A percentile compares a stretch with the other conserved stretches of the same genome.
Evolutionary conservation across 352 stramenopile genomes (phyloP).

Genomic region (Phytophthora pinifolia): DNA sequence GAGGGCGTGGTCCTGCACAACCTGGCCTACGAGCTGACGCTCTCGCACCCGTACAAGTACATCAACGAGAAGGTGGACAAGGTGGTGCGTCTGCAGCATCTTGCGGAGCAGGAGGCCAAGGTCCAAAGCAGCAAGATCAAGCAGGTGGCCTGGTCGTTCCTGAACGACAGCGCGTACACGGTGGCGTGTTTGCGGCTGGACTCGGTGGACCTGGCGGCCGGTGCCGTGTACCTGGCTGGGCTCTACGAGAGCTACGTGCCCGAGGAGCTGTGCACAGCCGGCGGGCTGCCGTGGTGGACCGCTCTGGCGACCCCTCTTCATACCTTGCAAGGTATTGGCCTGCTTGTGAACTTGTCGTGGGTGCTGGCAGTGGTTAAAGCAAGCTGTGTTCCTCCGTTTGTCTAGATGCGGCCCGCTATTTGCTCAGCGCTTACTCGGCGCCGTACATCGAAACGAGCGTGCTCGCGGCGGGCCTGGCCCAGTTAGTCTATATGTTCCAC

Average conservation of each 20-base stretch:
- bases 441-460: slow-evolving; percentile 80
- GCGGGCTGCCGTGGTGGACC: slow-evolving; percentile 70
- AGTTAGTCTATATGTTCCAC: slow-evolving; percentile 77
- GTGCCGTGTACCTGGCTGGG: slow-evolving; percentile 81
- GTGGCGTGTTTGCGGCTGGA: slow-evolving; percentile 78
- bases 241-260: slow-evolving; percentile 84
- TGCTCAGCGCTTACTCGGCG: slow-evolving; percentile 76
- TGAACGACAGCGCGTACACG: slow-evolving; percentile 90
- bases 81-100: slow-evolving; percentile 62
- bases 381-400: slow-evolving; percentile 55
- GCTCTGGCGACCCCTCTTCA: slow-evolving; percentile 62
- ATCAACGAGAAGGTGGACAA: slow-evolving; percentile 89
- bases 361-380: slow-evolving; percentile 65
- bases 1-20: slow-evolving; percentile 83
- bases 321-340: slow-evolving; percentile 82
- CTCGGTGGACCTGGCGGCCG: slow-evolving; percentile 67
- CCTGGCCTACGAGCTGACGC: slow-evolving; percentile 81
- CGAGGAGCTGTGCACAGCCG: slow-evolving; percentile 49
- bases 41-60: slow-evolving; percentile 85
- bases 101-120: slow-evolving; percentile 55
- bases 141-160: slow-evolving; percentile 86
- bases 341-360: slow-evolving; percentile 38
- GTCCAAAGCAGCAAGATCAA: slow-evolving; percentile 78
- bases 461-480: slow-evolving; percentile 66
- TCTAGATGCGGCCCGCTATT: slow-evolving; percentile 78